These are phyloP conservation scores for Malus hybrid DNA, from an alignment of 331 rosid genomes.

Conservation along the genomic window DNA sequence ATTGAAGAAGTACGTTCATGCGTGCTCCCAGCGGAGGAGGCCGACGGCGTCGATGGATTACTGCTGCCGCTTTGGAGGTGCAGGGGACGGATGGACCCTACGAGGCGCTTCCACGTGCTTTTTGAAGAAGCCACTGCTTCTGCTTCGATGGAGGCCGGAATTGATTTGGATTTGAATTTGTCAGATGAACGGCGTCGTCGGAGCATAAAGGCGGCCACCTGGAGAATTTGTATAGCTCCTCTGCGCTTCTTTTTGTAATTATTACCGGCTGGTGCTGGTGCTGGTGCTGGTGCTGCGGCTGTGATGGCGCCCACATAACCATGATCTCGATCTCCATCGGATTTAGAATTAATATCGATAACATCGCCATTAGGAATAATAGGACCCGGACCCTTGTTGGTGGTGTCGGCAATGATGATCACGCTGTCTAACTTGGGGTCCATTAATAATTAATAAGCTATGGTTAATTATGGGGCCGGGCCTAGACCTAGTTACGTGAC, in stretches of 20 bases:
- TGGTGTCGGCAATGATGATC: neutral
- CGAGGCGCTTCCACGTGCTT: conserved; percentile 29
- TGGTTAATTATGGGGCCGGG: neutral
- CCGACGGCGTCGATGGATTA: neutral
- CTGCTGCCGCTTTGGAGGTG: conserved; percentile 38
- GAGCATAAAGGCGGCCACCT: conserved; percentile 36
- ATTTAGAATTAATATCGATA: neutral
- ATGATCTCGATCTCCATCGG: neutral
- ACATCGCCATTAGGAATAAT: neutral
- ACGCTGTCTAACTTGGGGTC: neutral
- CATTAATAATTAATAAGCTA: neutral
- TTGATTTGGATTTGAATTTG: conserved; percentile 32
- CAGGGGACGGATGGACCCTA: conserved; percentile 56
- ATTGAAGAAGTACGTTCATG: neutral
- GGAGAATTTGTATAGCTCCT: conserved; percentile 15
- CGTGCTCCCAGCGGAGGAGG: neutral
- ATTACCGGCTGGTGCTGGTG: neutral
- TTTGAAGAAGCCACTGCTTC: conserved; percentile 14
- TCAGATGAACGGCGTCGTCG: conserved; percentile 14
- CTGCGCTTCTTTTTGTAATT: conserved; percentile 19
- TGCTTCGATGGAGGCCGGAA: neutral
- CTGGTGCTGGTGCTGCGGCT: neutral
- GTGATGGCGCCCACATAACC: neutral
- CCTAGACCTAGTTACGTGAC: neutral
- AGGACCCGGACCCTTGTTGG: neutral